Evolutionary conservation across 805 yeast species (phyloP).

Genomic region (Torulaspora maleeae): DNA sequence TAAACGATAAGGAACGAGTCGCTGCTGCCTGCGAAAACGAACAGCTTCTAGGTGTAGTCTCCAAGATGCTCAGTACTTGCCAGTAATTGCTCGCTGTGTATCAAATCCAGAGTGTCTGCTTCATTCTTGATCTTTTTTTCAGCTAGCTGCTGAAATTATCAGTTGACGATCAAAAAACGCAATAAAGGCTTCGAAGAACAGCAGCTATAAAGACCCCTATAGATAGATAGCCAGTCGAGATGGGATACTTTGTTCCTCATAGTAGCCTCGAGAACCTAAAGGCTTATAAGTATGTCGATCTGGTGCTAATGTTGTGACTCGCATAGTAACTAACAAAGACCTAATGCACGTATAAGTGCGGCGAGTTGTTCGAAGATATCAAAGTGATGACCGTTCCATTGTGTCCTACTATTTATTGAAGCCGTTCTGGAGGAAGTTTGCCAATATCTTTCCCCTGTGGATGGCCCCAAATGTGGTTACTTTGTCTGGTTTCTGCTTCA

Average conservation of each 20-base stretch:
- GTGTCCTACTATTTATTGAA: constrained; percentile 70
- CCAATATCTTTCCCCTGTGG: constrained; percentile 68
- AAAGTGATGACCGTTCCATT: constrained; percentile 76
- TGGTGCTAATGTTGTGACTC: background rate
- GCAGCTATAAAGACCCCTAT: background rate
- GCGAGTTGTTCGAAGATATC: constrained; percentile 42
- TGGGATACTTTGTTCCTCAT: constrained; percentile 65
- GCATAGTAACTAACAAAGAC: constrained; percentile 1
- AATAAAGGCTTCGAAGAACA: background rate
- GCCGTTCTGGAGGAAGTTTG: constrained; percentile 76
- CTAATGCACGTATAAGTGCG: background rate
- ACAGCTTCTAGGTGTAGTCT: constrained; percentile 82
- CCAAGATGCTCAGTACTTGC: constrained; percentile 87
- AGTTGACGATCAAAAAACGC: background rate
- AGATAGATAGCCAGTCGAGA: constrained; percentile 21
- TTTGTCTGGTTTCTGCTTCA: constrained; percentile 68
- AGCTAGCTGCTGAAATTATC: background rate
- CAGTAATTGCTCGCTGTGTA: constrained; percentile 23
- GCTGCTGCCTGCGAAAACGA: constrained; percentile 98
- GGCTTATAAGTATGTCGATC: constrained; percentile 43
- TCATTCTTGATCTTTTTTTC: background rate
- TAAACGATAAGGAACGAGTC: constrained; percentile 95
- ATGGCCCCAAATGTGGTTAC: constrained; percentile 95
- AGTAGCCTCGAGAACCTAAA: constrained; percentile 48
- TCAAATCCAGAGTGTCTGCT: background rate